phyloP scores from a whole-genome alignment of 345 rosid species.

The Eucalyptus albens region DNA sequence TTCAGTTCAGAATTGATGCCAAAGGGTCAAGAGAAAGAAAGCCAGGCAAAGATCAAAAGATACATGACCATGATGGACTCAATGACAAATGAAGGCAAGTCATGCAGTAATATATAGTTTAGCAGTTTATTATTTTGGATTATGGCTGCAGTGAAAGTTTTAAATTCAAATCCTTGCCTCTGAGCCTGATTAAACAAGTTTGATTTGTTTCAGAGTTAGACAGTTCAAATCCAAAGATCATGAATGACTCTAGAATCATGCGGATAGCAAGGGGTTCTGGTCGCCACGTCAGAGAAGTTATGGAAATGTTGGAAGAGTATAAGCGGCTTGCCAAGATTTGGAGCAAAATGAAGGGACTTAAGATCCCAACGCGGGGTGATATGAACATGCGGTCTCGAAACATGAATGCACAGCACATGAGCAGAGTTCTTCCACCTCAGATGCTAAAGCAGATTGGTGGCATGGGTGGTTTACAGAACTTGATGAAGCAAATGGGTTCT shows the following conservation, averaged over 20 bases:
- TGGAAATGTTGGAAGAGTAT: slow-evolving; percentile 89
- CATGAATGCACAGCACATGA: slow-evolving; percentile 88
- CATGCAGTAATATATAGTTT: background rate
- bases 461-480: slow-evolving; percentile 76
- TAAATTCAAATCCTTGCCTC: background rate
- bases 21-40: slow-evolving; percentile 88
- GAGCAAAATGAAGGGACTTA: slow-evolving; percentile 85
- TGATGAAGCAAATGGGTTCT: slow-evolving; percentile 90
- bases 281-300: slow-evolving; percentile 59
- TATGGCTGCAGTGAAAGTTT: background rate
- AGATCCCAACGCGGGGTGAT: slow-evolving; percentile 78
- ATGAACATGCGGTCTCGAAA: slow-evolving; percentile 79
- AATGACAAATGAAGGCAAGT: slow-evolving; percentile 86
- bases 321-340: slow-evolving; percentile 77
- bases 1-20: slow-evolving; percentile 85
- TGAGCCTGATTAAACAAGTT: background rate
- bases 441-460: slow-evolving; percentile 89
- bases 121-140: background rate
- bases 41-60: slow-evolving; percentile 88
- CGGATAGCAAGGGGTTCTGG: slow-evolving; percentile 90
- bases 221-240: slow-evolving; percentile 68
- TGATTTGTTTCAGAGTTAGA: slow-evolving; percentile 49
- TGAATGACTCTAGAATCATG: slow-evolving; percentile 71
- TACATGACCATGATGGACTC: slow-evolving; percentile 99
- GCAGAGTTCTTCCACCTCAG: slow-evolving; percentile 71